Evolutionary conservation across 768 basidiomycete species (phyloP), one percentile per base, ranked within the genome.

Genomic region (Serendipita sp.): DNA sequence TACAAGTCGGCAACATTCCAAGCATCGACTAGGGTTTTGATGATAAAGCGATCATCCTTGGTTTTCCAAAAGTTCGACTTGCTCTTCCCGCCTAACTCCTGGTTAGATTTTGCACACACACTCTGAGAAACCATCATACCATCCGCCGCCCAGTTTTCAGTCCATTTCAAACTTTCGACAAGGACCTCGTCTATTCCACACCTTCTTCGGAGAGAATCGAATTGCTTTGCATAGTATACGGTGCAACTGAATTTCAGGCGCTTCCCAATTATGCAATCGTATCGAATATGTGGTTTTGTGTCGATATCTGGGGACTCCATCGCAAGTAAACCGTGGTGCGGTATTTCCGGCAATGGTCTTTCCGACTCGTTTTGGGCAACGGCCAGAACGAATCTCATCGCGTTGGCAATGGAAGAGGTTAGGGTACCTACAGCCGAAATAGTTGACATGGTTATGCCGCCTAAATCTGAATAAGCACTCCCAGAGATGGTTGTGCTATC

Each of bases 1-100:
- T 69, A 89, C 87, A 88, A 72, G 75, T 91, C 89, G 3, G 85
- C 85, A 44, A 89, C 88, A 72, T 88, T 88, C 88, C 88, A 91
- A 13, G 87, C 86, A 73, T 86, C 85, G 15, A 92, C 85, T 65
- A 91, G 73, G 18, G 88, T 88, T 80, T 91, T 91, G 76, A 91
- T 85, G 68, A 92, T 84, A 70, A 86, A 88, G 65, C 82, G 76
- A 67, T 86, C 81, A 72, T 92, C 89, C 31, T 74, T 71, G 52
- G 86, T 89, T 78, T 86, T 88, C 86, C 88, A 88, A 70, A 91
- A 92, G 67, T 85, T 83, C 2, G 82, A 83, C 69, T 79, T 81
- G 72, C 86, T 88, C 79, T 91, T 92, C 3, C 89, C 89, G 0
- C 89, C 85, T 64, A 83, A 29, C 16, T 23, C 8, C 48, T 52